Conservation (phyloP, 2,329 filamentous ascomycete species). For the Venturia pyrina region DNA sequence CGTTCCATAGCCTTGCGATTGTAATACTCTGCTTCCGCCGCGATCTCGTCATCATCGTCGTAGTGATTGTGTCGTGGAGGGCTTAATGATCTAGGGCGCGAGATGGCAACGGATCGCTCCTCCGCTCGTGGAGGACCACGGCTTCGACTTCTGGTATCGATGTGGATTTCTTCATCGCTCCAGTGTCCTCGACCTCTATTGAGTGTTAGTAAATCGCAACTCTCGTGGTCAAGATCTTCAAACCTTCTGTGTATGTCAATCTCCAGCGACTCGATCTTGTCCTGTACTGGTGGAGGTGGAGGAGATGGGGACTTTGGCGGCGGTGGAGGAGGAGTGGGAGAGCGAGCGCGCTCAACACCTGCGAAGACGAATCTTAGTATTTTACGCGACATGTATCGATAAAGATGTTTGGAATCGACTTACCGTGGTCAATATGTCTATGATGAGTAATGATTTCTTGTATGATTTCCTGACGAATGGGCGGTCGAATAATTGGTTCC, state of each 20-base stretch:
- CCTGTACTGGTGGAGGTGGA: conserved; percentile 40
- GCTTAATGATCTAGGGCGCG: conserved; percentile 30
- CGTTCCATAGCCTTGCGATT: conserved; percentile 59
- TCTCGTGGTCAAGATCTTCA: conserved; percentile 13
- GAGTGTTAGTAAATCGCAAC: not conserved
- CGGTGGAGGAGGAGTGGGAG: conserved; percentile 34
- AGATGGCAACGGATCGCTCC: conserved; percentile 20
- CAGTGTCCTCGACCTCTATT: conserved; percentile 36
- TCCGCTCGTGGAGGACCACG: conserved; percentile 14
- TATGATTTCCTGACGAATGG: conserved; percentile 78
- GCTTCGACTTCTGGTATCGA: conserved; percentile 32
- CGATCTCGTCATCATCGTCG: conserved; percentile 35
- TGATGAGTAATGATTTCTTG: conserved; percentile 86
- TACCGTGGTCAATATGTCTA: conserved; percentile 77
- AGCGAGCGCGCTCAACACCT: conserved; percentile 36
- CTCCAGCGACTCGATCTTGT: conserved; percentile 43
- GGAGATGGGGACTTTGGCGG: conserved; percentile 17
- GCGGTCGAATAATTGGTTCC: conserved; percentile 61
- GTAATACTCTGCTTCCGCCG: conserved; percentile 50
- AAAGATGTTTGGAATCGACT: conserved; percentile 21
- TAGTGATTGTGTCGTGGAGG: conserved; percentile 40
- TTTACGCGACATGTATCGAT: conserved; percentile 12
- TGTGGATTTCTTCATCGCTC: conserved; percentile 56
- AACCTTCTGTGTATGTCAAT: conserved; percentile 47
- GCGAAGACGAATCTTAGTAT: conserved; percentile 5